Evolutionary conservation across 2,329 filamentous ascomycete genomes (phyloP).

Genomic region (Ceratocystis papillata): DNA sequence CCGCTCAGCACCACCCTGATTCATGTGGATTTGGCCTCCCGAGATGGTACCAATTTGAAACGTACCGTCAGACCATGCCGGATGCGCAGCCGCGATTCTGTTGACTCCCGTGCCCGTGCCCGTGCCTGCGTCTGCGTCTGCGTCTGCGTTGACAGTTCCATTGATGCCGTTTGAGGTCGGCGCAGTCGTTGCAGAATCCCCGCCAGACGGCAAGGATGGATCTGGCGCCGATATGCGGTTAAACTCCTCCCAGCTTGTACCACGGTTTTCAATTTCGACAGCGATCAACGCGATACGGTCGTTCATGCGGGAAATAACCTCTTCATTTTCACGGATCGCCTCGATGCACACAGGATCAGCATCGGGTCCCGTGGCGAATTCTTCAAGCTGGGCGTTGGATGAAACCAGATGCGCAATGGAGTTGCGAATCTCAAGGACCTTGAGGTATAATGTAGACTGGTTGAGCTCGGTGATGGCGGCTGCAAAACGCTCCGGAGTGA

Average conservation of each 20-base stretch:
- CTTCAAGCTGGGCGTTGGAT: constrained; percentile 61
- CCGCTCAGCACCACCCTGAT: constrained; percentile 26
- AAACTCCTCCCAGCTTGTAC: constrained; percentile 48
- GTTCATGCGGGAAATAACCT: constrained; percentile 56
- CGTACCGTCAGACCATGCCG: constrained; percentile 52
- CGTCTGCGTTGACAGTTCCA: background rate
- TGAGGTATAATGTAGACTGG: constrained; percentile 56
- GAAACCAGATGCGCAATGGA: constrained; percentile 61
- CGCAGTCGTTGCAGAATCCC: background rate
- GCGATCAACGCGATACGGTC: constrained; percentile 54
- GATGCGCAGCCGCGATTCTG: constrained; percentile 27
- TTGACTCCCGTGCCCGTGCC: background rate
- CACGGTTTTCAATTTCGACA: constrained; percentile 51
- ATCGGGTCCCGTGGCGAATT: constrained; percentile 45
- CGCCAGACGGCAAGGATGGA: constrained; percentile 16
- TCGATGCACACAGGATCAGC: constrained; percentile 62
- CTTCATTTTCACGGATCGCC: constrained; percentile 61
- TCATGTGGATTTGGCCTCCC: constrained; percentile 40
- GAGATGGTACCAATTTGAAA: constrained; percentile 50
- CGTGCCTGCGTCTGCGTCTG: background rate
- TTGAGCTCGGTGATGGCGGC: constrained; percentile 57
- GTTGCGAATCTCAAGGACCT: constrained; percentile 66
- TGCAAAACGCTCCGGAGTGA: constrained; percentile 52
- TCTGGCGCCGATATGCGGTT: constrained; percentile 33
- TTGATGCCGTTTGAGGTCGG: background rate